phyloP scores from a whole-genome alignment of 305 asterid species.

The Fraxinus paxiana region DNA sequence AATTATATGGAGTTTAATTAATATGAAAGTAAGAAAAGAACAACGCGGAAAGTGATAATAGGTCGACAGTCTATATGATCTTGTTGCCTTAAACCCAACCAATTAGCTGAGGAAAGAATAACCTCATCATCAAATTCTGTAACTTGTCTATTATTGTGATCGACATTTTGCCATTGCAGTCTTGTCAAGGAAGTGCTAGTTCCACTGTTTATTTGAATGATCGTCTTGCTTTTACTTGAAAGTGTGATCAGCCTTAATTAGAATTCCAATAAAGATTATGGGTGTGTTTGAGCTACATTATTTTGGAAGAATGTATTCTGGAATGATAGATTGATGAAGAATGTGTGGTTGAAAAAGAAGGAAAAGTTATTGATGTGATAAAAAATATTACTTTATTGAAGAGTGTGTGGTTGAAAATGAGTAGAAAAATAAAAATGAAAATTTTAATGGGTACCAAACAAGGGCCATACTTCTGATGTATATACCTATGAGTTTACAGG shows the following conservation, averaged over 20 bases:
- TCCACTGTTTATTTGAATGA: background rate
- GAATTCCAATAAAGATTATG: background rate
- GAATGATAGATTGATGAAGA: too few relatives aligned
- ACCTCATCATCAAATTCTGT: background rate
- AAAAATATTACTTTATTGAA: too few relatives aligned
- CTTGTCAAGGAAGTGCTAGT: background rate
- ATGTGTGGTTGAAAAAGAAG: too few relatives aligned
- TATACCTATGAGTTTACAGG: slow-evolving; percentile 26
- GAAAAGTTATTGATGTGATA: too few relatives aligned
- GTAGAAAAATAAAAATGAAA: too few relatives aligned
- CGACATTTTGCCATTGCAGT: background rate
- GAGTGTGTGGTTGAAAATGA: too few relatives aligned
- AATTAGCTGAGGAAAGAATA: background rate
- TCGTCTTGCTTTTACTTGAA: background rate
- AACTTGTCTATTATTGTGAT: background rate
- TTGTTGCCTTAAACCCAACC: background rate
- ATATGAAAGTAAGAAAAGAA: background rate
- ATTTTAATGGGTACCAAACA: too few relatives aligned
- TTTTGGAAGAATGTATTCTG: too few relatives aligned
- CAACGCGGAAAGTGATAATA: background rate
- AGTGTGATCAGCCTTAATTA: background rate
- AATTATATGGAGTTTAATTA: background rate
- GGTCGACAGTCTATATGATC: background rate
- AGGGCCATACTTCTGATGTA: background rate
- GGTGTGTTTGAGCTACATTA: too few relatives aligned